Evolutionary conservation across 805 yeast species (phyloP), one percentile per base, ranked within the genome.

Genomic region (Nakazawaea ernobii): DNA sequence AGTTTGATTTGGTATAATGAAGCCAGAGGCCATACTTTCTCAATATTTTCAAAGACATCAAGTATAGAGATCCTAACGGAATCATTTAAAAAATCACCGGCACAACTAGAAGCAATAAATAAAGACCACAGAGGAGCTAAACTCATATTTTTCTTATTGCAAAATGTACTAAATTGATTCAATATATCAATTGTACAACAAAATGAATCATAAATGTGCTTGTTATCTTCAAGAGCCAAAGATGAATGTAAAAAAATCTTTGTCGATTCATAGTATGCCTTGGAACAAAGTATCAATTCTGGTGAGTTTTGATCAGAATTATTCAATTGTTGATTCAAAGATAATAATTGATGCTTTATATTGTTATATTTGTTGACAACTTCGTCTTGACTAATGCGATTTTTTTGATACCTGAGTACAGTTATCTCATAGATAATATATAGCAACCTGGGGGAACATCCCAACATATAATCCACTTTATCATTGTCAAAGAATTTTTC

Each of bases 91-190:
- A 40, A 49, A 14, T 42, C 39, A n/a, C 45, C 51, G 8, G 50
- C 50, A 37, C 60, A 55, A 7, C 53, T 45, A 0, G 62, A 49
- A 2, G 59, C 33, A 2, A 64, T 55, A 10, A 64, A 49, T 10
- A 65, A 35, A n/a, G 65, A 46, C 69, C 69, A 65, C 9, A 53
- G 53, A 6, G 69, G 69, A 30, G 58, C 63, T 11, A 62, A 53
- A 4, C 53, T 52, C 2, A 28, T 6, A n/a, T 35, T 26, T 29
- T 36, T 27, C 3, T 30, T 30, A 11, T 15, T 20, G 3, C 32
- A 15, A 15, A 17, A 3, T 33, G 13, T 51, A 50, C 35, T 49
- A 37, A 32, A 45, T 39, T 20, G 42, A 13, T 30, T 41, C 8
- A 58, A 46, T 3, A 47, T 27, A 14, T 17, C 26, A n/a, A 53